Evolutionary conservation across 495 filamentous ascomycete genomes (phyloP), one percentile per base, ranked within the genome.

Genomic region (Aspergillus leporis): DNA sequence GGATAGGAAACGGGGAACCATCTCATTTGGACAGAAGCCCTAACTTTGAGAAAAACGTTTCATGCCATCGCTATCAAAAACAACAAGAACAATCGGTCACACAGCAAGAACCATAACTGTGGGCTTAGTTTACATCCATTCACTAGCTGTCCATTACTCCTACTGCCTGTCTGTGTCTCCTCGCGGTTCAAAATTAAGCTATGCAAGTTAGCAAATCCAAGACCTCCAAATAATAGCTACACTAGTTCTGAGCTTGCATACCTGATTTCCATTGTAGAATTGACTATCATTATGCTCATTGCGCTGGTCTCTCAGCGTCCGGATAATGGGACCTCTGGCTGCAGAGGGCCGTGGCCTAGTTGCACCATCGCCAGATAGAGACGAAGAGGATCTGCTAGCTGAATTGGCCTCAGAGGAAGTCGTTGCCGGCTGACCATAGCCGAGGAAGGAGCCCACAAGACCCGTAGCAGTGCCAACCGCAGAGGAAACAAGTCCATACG

Each of bases 261-360:
- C 90, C 70, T 90, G 89, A 66, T 96, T 96, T 4, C 92, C 92
- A 71, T 96, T 96, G 68, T 96, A 96, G 38, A 92, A 84, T 63
- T 93, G 85, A 22, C 80, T 78, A 57, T 87, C 68, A 63, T 78
- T 81, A 49, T 70, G 72, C 51, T 75, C 74, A 36, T 72, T 71
- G 43, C 71, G 67, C 51, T 85, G 81, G 66, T 87, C 84, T 50
- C 76, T 70, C 53, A 90, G 63, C 7, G 87, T 89, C 51, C 82
- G 74, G 52, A 89, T 81, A 28, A 77, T 78, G 4, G 66, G 65
- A 5, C 70, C 69, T 4, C 61, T 43, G 21, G 66, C 68, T 10
- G 54, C 63, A 59, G 62, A 59, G 10, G 61, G 55, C 30, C 58
- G 64, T 30, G 65, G 47, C 48, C 67, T 65, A 22, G 48, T 56